phyloP scores from a whole-genome alignment of 2,329 filamentous ascomycete genomes.

The Rhinocladiella mackenziei region DNA sequence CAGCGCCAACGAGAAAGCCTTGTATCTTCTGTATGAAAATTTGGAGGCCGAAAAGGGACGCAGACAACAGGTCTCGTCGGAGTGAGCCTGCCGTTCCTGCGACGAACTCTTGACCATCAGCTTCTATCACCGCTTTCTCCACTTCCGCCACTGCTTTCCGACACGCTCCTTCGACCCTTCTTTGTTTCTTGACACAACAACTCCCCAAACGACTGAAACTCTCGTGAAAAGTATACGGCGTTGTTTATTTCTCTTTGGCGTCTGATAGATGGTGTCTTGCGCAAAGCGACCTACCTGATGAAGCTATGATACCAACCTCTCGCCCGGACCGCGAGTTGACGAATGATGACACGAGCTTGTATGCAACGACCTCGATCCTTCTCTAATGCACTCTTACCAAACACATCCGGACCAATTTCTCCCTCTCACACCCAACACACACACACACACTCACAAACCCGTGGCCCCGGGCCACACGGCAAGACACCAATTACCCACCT shows the following conservation, averaged over 20 bases:
- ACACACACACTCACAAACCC: no score
- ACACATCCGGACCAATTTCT: slow-evolving; percentile 11
- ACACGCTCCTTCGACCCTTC: slow-evolving; percentile 21
- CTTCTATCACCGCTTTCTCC: slow-evolving; percentile 1
- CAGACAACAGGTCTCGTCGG: slow-evolving; percentile 71
- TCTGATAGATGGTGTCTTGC: slow-evolving; percentile 29
- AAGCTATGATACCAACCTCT: slow-evolving; percentile 30
- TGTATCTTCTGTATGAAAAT: slow-evolving; percentile 97
- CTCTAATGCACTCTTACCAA: slow-evolving; percentile 11
- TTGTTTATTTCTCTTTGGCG: slow-evolving; percentile 29
- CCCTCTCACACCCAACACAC: no score
- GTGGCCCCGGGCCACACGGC: neutral
- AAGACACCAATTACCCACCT: slow-evolving; percentile 4
- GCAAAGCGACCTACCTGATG: slow-evolving; percentile 29
- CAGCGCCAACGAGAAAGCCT: slow-evolving; percentile 88
- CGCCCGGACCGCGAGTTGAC: slow-evolving; percentile 28
- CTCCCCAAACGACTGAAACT: slow-evolving; percentile 17
- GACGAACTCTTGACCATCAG: neutral
- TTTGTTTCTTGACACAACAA: slow-evolving; percentile 10
- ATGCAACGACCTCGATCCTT: slow-evolving; percentile 25
- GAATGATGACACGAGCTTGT: slow-evolving; percentile 28
- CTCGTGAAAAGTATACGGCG: slow-evolving; percentile 26
- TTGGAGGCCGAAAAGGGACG: slow-evolving; percentile 99
- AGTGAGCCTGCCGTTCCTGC: slow-evolving; percentile 39
- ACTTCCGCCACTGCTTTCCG: slow-evolving; percentile 15